Evolutionary conservation across 257 asterid genomes (phyloP).

Genomic region (Nemophila menziesii): DNA sequence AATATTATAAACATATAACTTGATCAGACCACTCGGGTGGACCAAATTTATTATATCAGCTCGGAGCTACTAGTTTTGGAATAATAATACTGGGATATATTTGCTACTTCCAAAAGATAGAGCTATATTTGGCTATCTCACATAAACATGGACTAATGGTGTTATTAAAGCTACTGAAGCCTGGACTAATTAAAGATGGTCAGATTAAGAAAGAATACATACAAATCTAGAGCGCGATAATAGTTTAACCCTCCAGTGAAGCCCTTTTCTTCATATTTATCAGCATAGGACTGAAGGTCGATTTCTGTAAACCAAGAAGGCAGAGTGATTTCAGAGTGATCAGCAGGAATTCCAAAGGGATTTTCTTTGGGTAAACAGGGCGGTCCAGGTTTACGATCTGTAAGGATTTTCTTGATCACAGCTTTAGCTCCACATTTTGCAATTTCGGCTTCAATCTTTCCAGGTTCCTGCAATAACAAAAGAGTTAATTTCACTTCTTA

Average conservation of each 20-base stretch:
- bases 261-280: conserved; percentile 43
- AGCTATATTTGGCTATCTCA: too few relatives aligned
- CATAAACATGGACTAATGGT: too few relatives aligned
- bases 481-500: too few relatives aligned
- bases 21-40: too few relatives aligned
- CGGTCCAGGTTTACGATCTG: conserved; percentile 51
- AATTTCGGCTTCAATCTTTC: conserved; percentile 63
- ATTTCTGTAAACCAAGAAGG: conserved; percentile 60
- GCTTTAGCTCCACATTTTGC: conserved; percentile 45
- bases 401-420: conserved; percentile 54
- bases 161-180: background rate
- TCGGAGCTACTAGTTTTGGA: too few relatives aligned
- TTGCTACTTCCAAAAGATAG: too few relatives aligned
- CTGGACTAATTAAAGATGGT: background rate
- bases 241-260: conserved; percentile 90
- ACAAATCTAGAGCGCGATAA: conserved; percentile 73
- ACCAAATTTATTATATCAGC: too few relatives aligned
- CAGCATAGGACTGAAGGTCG: conserved; percentile 52
- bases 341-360: conserved; percentile 33
- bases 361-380: conserved; percentile 46
- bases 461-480: conserved; percentile 37
- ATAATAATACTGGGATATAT: too few relatives aligned
- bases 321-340: conserved; percentile 21
- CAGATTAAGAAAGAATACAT: conserved; percentile 6
- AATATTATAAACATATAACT: too few relatives aligned